Evolutionary conservation across 1,284 basidiomycete species (phyloP), one percentile per base, ranked within the genome.

Genomic region (Grifola frondosa): DNA sequence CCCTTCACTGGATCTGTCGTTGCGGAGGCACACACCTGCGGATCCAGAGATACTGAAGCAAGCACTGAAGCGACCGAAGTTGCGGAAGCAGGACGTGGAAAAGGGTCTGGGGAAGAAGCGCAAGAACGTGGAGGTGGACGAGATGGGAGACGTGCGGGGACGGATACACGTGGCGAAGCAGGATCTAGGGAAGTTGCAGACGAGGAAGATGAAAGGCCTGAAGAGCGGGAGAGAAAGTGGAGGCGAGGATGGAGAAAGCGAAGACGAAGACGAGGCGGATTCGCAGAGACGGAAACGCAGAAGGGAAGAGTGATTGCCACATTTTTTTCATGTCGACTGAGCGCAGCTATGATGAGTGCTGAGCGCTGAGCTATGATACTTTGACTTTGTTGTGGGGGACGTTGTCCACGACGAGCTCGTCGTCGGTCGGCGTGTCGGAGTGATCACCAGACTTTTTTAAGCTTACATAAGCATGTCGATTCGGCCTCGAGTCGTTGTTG

Each of bases 91-190:
- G 53, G 88, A 92, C 34, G 69, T 92, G 35, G 91, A 91, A 70
- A 85, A 78, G 63, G 92, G 92, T 0, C 63, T 91, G n/a, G 91
- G 90, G 29, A 91, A 91, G 77, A 94, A 91, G 78, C 81, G 80
- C 68, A 94, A 92, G 80, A 97, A 97, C 66, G 66, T 95, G 65
- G 93, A 97, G 72, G 91, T 94, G 52, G 96, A 99, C 71, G 92
- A 93, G 66, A 97, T 98, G 96, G 96, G 96, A 45, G 93, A 99
- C 67, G 69, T 95, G 68, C 80, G 96, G 52, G 96, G 95, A 35
- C 76, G 84, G 48, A 80, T 99, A 40, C 96, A 98, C 66, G 67
- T 99, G 35, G 91, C 75, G 44, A 89, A 83, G 66, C 96, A 99
- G 74, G 92, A 99, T 67, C 66, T 99, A 55, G 68, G 63, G 53